Evolutionary conservation across 306 rosid genomes (phyloP), one percentile per base, ranked within the genome.

Genomic region (Lablab purpureus): DNA sequence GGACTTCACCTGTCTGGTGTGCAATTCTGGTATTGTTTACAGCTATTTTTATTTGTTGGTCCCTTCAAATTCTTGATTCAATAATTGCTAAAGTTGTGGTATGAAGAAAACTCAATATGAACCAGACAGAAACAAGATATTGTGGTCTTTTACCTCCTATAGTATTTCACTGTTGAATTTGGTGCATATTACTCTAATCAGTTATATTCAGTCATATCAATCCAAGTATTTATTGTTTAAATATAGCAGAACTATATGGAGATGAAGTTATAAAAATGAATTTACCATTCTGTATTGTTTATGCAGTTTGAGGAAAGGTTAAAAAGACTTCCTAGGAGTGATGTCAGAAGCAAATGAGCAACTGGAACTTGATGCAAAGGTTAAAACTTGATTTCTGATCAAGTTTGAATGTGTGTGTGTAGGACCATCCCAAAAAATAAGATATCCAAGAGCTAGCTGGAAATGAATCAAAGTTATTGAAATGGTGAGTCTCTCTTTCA

Each of bases 341-440:
- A 83, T 90, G 47, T 87, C 92, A 74, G 91, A 93, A 93, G 91
- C 96, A 51, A 94, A 90, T 81, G 6, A 3, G n/a, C n/a, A n/a
- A n/a, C n/a, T n/a, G n/a, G n/a, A n/a, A n/a, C n/a, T n/a, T n/a
- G n/a, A n/a, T n/a, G n/a, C n/a, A n/a, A n/a, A n/a, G n/a, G n/a
- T n/a, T n/a, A n/a, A n/a, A n/a, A n/a, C n/a, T n/a, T n/a, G n/a
- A n/a, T n/a, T n/a, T n/a, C n/a, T n/a, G n/a, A n/a, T n/a, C n/a
- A n/a, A n/a, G n/a, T n/a, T n/a, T n/a, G n/a, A n/a, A n/a, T n/a
- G n/a, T n/a, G n/a, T n/a, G n/a, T n/a, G n/a, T n/a, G n/a, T n/a
- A n/a, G n/a, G n/a, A n/a, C n/a, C n/a, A n/a, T n/a, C n/a, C n/a
- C n/a, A n/a, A n/a, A n/a, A n/a, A n/a, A n/a, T n/a, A n/a, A n/a